A percentile compares a stretch with the other conserved stretches of the same genome.
These are phyloP conservation scores for Flaveria sonorensis DNA, from an alignment of 129 eudicot genomes.

Conservation along the genomic window DNA sequence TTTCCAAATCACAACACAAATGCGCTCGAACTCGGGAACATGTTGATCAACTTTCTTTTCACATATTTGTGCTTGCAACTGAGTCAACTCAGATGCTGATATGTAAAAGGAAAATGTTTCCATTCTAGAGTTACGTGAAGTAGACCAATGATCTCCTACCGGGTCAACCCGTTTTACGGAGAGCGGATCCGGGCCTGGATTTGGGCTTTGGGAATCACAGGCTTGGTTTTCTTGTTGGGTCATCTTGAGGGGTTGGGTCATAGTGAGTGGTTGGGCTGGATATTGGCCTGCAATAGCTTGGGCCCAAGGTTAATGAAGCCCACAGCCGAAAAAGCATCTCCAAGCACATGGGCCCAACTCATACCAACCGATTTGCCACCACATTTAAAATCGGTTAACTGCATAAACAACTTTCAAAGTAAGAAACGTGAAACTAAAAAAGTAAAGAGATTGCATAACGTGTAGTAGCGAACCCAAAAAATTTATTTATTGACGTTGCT, in stretches of 20 bases:
- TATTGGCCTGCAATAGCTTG: slow-evolving; percentile 34
- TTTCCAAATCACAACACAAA: slow-evolving; percentile 61
- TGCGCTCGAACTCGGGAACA: slow-evolving; percentile 51
- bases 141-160: slow-evolving; percentile 65
- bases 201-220: background rate
- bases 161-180: slow-evolving; percentile 62
- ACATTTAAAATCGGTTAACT: slow-evolving; percentile 69
- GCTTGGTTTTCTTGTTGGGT: slow-evolving; percentile 24
- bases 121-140: slow-evolving; percentile 34
- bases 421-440: background rate
- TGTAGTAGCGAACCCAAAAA: no score
- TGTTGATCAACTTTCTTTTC: background rate
- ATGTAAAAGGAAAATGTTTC: slow-evolving; percentile 42
- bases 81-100: slow-evolving; percentile 39
- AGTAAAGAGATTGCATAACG: no score
- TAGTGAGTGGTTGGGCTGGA: slow-evolving; percentile 33
- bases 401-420: slow-evolving; percentile 6
- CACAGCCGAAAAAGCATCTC: slow-evolving; percentile 59
- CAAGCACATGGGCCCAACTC: slow-evolving; percentile 80
- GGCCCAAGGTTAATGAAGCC: slow-evolving; percentile 49
- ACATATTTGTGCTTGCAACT: slow-evolving; percentile 42
- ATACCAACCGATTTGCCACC: slow-evolving; percentile 69
- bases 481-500: no score
- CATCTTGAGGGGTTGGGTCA: slow-evolving; percentile 34
- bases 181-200: slow-evolving; percentile 25